Base-by-base conservation (phyloP, 768 basidiomycete genomes). In the Podaxis carcinomalis region DNA sequence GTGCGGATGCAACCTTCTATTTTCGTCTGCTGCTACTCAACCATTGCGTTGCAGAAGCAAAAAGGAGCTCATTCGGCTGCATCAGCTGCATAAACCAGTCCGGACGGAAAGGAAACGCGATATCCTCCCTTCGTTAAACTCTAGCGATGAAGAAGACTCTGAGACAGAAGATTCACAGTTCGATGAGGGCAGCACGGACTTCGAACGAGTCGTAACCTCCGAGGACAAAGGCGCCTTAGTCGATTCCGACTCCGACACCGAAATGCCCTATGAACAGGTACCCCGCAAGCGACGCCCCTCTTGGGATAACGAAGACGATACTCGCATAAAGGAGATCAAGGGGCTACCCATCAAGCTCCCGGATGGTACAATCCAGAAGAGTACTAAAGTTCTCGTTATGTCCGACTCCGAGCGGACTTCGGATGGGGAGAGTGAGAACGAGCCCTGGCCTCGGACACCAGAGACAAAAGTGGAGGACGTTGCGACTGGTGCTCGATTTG, bases 301-400 rank as follows among this genome's bases (percentile, higher is more conserved):
- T 10, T 78, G 79, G 75, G 78, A 83, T 53, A 66, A 74, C 23
- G 75, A 81, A 51, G 74, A 81, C 23, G 61, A 58, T 37, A 21
- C n/a, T 47, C 39, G 32, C 16, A 51, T 28, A 36, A 66, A 62
- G 62, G 78, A 77, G 39, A 77, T 79, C 61, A 80, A 78, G 50
- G 78, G 88, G 14, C 77, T 96, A 32, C 93, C 95, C 9, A 95
- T 96, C 68, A 98, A 97, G 73, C 79, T 96, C 1, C 79, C 87
- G 2, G 82, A 90, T 64, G 95, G 95, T 0, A 84, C 83, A 62
- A 81, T 98, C 64, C 23, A 52, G 46, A 83, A 88, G 68, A 74
- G 83, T 59, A 85, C 81, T 25, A 80, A 77, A 64, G 55, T 65
- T 19, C 46, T 68, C 4, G 59, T 60, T 21, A 62, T 53, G 28